These are phyloP conservation scores for Dinochytrium kinnereticum DNA, from an alignment of 371 early-diverging fungal genomes.

Conservation along the genomic window DNA sequence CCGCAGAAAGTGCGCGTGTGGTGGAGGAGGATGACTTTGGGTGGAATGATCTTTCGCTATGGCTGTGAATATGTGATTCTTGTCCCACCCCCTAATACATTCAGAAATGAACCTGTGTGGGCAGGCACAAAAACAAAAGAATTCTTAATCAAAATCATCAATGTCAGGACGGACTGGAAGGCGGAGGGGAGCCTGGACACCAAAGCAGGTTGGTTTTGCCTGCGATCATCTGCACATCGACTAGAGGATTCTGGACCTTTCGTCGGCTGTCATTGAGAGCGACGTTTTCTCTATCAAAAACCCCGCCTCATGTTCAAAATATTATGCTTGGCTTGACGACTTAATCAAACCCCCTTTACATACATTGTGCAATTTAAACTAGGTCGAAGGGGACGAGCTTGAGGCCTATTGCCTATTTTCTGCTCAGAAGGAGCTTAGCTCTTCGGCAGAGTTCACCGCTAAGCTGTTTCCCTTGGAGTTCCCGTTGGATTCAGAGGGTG, in stretches of 20 bases:
- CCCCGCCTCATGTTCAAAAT: too few species aligned
- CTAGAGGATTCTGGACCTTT: neutral
- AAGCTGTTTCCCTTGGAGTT: neutral
- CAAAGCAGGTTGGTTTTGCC: neutral
- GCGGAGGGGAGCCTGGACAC: conserved; percentile 12
- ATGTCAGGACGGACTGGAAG: conserved; percentile 5
- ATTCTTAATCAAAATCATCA: neutral
- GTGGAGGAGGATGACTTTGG: neutral
- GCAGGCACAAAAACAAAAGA: neutral
- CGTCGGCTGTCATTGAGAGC: too few species aligned
- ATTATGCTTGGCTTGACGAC: too few species aligned
- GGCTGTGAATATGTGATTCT: neutral
- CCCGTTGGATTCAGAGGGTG: neutral
- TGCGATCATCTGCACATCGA: neutral
- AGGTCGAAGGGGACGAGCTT: conserved; percentile 16
- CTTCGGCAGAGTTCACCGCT: neutral
- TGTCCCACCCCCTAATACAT: neutral
- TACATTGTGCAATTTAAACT: neutral
- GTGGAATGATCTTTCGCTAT: neutral
- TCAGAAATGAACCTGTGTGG: neutral
- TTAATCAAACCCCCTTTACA: too few species aligned
- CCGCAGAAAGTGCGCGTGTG: too few species aligned
- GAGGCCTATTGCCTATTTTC: conserved; percentile 3
- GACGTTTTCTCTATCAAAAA: too few species aligned
- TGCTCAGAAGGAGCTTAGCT: conserved; percentile 12